These are phyloP conservation scores for Mycena sp. DNA, from an alignment of 1,284 basidiomycete species.

Conservation along the genomic window DNA sequence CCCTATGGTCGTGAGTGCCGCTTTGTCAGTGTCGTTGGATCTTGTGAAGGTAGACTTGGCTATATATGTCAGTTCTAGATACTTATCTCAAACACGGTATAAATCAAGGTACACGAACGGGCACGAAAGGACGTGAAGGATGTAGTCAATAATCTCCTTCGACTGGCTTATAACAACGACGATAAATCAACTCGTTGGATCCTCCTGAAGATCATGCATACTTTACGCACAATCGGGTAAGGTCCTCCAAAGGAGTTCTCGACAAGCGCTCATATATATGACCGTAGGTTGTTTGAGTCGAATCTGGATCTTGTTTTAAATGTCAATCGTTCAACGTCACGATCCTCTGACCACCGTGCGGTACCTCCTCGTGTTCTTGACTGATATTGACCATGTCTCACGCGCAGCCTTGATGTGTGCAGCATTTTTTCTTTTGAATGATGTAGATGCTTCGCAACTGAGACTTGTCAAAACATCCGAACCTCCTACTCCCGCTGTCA, in stretches of 20 bases:
- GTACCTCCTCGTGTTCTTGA: neutral
- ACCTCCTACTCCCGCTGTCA: slow-evolving; percentile 49
- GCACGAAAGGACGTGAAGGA: slow-evolving; percentile 13
- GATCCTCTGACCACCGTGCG: slow-evolving; percentile 46
- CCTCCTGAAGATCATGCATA: slow-evolving; percentile 35
- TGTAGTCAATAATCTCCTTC: slow-evolving; percentile 31
- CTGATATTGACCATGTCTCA: neutral
- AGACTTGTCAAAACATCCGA: slow-evolving; percentile 35
- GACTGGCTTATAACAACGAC: slow-evolving; percentile 25
- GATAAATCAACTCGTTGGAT: slow-evolving; percentile 29
- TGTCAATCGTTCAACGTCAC: slow-evolving; percentile 48
- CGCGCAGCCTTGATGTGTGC: slow-evolving; percentile 53
- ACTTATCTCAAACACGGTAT: neutral
- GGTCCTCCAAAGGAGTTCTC: slow-evolving; percentile 9
- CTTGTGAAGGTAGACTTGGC: slow-evolving; percentile 39
- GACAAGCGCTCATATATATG: neutral
- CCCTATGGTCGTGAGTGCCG: slow-evolving; percentile 56
- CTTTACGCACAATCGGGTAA: slow-evolving; percentile 37
- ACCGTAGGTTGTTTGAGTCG: slow-evolving; percentile 37
- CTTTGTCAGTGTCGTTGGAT: slow-evolving; percentile 49
- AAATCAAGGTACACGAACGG: slow-evolving; percentile 11
- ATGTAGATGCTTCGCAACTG: slow-evolving; percentile 43
- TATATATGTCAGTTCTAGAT: slow-evolving; percentile 2
- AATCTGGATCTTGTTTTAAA: slow-evolving; percentile 50
- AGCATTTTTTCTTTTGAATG: slow-evolving; percentile 59